Conservation (phyloP, 139 green algal genomes). For the Cymbomonas tetramitiformis region DNA sequence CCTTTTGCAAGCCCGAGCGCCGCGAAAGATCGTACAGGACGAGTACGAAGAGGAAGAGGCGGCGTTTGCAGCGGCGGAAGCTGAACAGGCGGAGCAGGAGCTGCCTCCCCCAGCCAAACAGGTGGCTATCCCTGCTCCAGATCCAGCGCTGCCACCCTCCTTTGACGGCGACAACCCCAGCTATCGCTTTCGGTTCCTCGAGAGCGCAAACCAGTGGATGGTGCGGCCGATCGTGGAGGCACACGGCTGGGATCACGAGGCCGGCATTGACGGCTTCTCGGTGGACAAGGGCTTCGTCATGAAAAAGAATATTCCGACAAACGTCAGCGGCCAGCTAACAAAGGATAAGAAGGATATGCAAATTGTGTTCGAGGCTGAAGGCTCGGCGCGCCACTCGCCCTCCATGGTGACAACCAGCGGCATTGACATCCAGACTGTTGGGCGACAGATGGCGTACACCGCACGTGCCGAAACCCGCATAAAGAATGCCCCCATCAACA, state of each 20-base stretch:
- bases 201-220: slow-evolving; percentile 37
- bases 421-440: slow-evolving; percentile 50
- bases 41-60: slow-evolving; percentile 22
- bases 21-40: slow-evolving; percentile 36
- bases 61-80: not conserved
- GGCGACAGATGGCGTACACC: slow-evolving; percentile 54
- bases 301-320: slow-evolving; percentile 9
- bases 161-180: slow-evolving; percentile 50
- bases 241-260: slow-evolving; percentile 54
- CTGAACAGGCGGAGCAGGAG: slow-evolving; percentile 17
- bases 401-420: slow-evolving; percentile 32
- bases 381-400: slow-evolving; percentile 33
- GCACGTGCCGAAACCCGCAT: slow-evolving; percentile 41
- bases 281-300: slow-evolving; percentile 42
- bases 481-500: slow-evolving; percentile 29
- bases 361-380: slow-evolving; percentile 39
- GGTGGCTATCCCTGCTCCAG: slow-evolving; percentile 45
- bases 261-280: slow-evolving; percentile 47
- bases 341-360: slow-evolving; percentile 58
- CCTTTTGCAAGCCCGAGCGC: slow-evolving; percentile 42
- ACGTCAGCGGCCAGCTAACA: slow-evolving; percentile 36
- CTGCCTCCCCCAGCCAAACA: slow-evolving; percentile 4
- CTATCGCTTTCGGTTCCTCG: slow-evolving; percentile 56
- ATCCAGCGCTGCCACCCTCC: slow-evolving; percentile 44
- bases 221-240: slow-evolving; percentile 43